Base-by-base conservation (phyloP, 208 protist genomes). In the Sergeia podlipaevii region DNA sequence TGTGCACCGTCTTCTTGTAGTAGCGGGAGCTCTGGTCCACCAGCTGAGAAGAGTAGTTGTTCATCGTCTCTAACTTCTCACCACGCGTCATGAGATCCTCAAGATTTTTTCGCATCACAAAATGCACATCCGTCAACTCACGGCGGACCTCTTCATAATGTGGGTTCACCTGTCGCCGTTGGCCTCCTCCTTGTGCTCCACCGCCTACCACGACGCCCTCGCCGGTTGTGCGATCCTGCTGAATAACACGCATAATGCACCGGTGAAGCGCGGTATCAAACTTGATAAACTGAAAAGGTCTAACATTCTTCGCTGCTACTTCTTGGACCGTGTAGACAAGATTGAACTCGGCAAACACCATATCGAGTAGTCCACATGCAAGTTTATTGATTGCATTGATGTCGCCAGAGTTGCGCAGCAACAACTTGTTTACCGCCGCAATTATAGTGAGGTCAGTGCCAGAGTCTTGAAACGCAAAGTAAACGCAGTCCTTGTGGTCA, bases 91-190 rank as follows among this genome's bases (percentile, higher is more conserved):
- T 88, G 13, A 96, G 64, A 62, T 96, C 89, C 48, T 93, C 85
- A 7, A 93, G 55, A 39, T 96, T 96, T 39, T 91, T 88, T 15
- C 86, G 85, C 74, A 96, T 94, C 27, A 96, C 86, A 66, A 89
- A 77, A 60, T 94, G 89, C 53, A 94, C 89, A 61, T 93, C 89
- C 4, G 78, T 90, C 17, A 96, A 64, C 48, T 96, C 86, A 53
- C 91, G 74, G 29, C 77, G 62, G 17, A 96, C 60, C 13, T 69
- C 73, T 51, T 91, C 81, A 60, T 91, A 92, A 38, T 89, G 71
- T 3, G 76, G 63, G 49, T 86, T 91, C 4, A 81, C 77, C 45
- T 90, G 74, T 1, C 83, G 69, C 3, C 89, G 82, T n/a, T 65
- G 70, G 39, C 50, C 45, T n/a, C 55, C 63, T 21, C 15, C 56